phyloP scores from a whole-genome alignment of 106 monocot species.

The Acanthochlamys bracteata region DNA sequence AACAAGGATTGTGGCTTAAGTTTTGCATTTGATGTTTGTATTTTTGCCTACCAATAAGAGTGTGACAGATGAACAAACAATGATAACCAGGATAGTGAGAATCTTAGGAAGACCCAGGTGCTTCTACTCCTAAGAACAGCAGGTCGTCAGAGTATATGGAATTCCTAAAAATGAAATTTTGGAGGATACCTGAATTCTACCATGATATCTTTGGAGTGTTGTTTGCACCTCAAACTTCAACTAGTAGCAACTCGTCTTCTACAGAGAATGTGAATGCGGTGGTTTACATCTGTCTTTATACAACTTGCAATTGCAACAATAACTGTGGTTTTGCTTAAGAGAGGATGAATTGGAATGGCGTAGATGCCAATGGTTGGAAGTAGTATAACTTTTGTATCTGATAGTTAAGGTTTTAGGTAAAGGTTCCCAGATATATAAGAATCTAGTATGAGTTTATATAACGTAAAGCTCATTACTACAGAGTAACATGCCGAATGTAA shows the following conservation, averaged over 20 bases:
- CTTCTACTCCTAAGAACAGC: background rate
- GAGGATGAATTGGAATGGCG: background rate
- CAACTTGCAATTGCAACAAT: background rate
- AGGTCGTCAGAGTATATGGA: background rate
- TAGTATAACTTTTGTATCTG: too few species aligned
- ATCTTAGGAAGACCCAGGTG: background rate
- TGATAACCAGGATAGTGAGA: background rate
- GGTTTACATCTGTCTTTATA: background rate
- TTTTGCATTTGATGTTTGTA: background rate
- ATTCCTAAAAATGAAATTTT: background rate
- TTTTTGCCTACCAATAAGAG: background rate
- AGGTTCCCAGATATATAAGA: too few species aligned
- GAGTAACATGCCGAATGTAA: too few species aligned
- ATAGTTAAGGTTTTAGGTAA: too few species aligned
- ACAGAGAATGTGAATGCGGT: background rate
- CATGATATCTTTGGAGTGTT: conserved; percentile 4
- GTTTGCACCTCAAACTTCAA: background rate
- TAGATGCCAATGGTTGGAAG: too few species aligned
- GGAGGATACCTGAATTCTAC: conserved; percentile 1
- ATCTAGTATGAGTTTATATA: too few species aligned
- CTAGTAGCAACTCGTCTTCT: background rate
- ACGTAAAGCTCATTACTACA: too few species aligned
- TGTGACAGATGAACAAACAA: background rate
- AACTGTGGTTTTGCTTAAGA: background rate
- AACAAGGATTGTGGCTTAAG: too few species aligned